Evolutionary conservation across 2,329 filamentous ascomycete species (phyloP), one percentile per base, ranked within the genome.

Genomic region (Endoconidiophora laricicola): DNA sequence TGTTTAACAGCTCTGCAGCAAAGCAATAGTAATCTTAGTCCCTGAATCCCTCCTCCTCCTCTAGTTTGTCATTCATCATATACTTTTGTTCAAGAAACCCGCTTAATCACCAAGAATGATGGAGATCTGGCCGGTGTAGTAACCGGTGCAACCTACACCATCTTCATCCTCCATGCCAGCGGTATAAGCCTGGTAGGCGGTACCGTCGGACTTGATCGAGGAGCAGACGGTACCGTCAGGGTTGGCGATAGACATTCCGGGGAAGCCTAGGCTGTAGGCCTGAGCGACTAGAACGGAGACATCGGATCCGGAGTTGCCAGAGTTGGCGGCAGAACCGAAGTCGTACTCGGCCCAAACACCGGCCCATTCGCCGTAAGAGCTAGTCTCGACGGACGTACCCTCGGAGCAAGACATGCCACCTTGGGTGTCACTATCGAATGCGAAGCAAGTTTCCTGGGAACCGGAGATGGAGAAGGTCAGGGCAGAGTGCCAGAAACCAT

Each of bases 261-360:
- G 42, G 52, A 52, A 62, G 16, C 51, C 3, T 12, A 62, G 55
- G 50, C 55, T 53, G 48, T 56, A 54, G 24, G 57, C 54, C 56
- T 65, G 62, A 26, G 70, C 61, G 40, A 72, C 68, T 7, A 75
- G 65, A 52, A 65, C 66, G 3, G 70, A 73, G 54, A 67, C 70
- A 51, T 75, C 72, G 52, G 66, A 69, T 39, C 72, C 72, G 2
- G 68, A 72, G 67, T 67, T 72, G 50, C 59, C 62, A n/a, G 56
- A 49, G 66, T 75, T 75, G 61, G 60, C 60, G 0, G 54, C 36
- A 62, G 66, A 69, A 53, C 55, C 67, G 44, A 68, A 66, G 62
- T 74, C 72, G 48, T 66, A 69, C 64, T 75, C 72, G 59, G 65
- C 56, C 71, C 72, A 75, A 50, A 66, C 65, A 54, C 62, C 61